Percentiles rank a stretch among this genome's conserved stretches.
These are phyloP conservation scores for Ustilago sp. DNA, from an alignment of 1,284 basidiomycete species.

Conservation along the genomic window DNA sequence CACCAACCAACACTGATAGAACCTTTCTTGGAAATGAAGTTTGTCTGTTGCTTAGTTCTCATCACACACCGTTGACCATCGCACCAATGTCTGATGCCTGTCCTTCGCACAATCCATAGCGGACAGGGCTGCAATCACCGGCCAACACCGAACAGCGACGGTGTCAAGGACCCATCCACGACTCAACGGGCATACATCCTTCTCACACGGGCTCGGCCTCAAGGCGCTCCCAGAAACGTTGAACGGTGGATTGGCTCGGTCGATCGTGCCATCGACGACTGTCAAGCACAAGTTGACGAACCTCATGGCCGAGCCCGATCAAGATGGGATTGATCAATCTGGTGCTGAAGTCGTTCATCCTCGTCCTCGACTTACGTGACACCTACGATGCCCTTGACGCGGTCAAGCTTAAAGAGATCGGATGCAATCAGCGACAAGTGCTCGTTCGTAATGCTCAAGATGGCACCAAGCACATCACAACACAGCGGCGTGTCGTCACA, in stretches of 20 bases:
- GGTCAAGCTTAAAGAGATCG: slow-evolving; percentile 33
- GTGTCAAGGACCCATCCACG: neutral
- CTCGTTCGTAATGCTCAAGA: slow-evolving; percentile 34
- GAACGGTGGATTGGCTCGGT: neutral
- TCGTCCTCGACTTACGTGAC: slow-evolving; percentile 41
- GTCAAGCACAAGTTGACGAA: neutral
- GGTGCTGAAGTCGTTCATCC: slow-evolving; percentile 34
- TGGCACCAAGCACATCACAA: slow-evolving; percentile 31
- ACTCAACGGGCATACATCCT: neutral
- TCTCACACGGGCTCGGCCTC: neutral
- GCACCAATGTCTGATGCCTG: too few species aligned
- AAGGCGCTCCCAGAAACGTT: neutral
- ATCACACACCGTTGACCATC: too few species aligned
- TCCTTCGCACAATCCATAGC: too few species aligned
- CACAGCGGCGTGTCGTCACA: slow-evolving; percentile 31
- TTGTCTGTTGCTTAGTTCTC: neutral
- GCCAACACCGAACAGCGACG: neutral
- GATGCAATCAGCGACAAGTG: slow-evolving; percentile 31
- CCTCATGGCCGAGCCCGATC: neutral
- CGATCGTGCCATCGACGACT: neutral
- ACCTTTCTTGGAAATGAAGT: neutral
- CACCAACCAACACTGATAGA: neutral
- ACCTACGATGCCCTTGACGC: slow-evolving; percentile 38
- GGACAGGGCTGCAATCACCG: too few species aligned
- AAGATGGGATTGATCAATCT: slow-evolving; percentile 46